Conservation (phyloP, 768 basidiomycete species). For the Fistulinella prunicolor region DNA sequence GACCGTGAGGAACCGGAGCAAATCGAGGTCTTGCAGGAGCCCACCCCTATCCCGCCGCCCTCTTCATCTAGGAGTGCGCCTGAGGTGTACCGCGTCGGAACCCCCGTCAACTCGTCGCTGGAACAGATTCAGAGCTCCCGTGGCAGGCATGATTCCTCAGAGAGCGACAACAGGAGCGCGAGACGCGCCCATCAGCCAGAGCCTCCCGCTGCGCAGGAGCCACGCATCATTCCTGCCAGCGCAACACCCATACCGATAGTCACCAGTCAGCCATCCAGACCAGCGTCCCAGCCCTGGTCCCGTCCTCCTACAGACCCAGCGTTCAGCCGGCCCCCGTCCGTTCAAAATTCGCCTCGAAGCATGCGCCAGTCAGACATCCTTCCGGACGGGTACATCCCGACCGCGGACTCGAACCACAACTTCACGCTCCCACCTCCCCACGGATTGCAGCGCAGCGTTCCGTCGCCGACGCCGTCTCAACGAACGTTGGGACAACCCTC, state of each 20-base stretch:
- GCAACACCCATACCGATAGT: slow-evolving; percentile 7
- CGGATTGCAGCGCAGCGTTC: slow-evolving; percentile 35
- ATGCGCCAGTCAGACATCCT: slow-evolving; percentile 29
- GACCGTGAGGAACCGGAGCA: slow-evolving; percentile 20
- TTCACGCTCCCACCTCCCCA: slow-evolving; percentile 53
- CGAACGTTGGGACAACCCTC: slow-evolving; percentile 15
- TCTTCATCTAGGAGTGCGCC: slow-evolving; percentile 17
- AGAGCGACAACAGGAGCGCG: slow-evolving; percentile 10
- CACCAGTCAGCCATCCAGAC: slow-evolving; percentile 16
- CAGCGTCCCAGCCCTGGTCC: slow-evolving; percentile 16
- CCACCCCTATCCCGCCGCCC: slow-evolving; percentile 17
- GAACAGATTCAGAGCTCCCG: slow-evolving; percentile 20
- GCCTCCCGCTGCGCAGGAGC: slow-evolving; percentile 10
- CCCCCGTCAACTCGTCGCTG: slow-evolving; percentile 16
- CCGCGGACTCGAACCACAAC: slow-evolving; percentile 34
- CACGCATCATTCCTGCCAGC: slow-evolving; percentile 11
- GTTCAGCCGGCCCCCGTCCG: slow-evolving; percentile 16
- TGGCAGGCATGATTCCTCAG: slow-evolving; percentile 17
- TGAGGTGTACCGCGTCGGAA: slow-evolving; percentile 25
- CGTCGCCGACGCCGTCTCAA: slow-evolving; percentile 30
- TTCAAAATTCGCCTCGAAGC: slow-evolving; percentile 18
- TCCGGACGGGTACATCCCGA: slow-evolving; percentile 52
- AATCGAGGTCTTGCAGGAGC: slow-evolving; percentile 15
- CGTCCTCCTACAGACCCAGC: slow-evolving; percentile 9
- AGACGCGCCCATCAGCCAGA: slow-evolving; percentile 15